Conservation (phyloP, 2,329 filamentous ascomycete species). For the Harringtonia aguacate region DNA sequence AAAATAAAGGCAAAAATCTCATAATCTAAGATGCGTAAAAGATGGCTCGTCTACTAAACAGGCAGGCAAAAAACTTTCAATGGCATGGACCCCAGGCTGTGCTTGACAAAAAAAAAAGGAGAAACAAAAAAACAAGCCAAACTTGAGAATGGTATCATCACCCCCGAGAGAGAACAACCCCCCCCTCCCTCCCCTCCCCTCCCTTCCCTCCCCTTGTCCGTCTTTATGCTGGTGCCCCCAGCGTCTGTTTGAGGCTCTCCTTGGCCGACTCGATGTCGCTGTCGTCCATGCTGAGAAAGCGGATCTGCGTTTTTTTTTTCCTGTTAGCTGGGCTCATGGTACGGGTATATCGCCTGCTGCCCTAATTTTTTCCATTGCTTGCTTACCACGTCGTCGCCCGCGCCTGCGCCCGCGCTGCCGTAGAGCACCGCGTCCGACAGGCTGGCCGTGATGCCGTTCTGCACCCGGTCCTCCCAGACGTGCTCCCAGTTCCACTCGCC, state of each 20-base stretch:
- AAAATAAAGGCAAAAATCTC: too few species aligned
- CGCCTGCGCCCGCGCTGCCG: slow-evolving; percentile 41
- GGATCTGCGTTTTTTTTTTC: too few species aligned
- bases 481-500: slow-evolving; percentile 97
- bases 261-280: slow-evolving; percentile 46
- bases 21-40: too few species aligned
- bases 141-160: not conserved
- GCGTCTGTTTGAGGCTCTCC: slow-evolving; percentile 44
- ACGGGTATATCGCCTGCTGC: too few species aligned
- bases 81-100: not conserved
- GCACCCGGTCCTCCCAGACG: slow-evolving; percentile 86
- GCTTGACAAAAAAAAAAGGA: not conserved
- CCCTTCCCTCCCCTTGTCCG: not conserved
- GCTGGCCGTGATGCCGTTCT: slow-evolving; percentile 65
- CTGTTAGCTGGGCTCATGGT: not conserved
- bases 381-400: slow-evolving; percentile 60
- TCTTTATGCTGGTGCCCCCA: slow-evolving; percentile 18
- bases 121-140: not conserved
- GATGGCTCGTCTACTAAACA: too few species aligned
- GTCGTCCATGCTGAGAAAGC: slow-evolving; percentile 55
- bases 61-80: too few species aligned
- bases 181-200: not conserved
- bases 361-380: too few species aligned
- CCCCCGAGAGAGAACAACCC: too few species aligned
- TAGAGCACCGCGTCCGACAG: slow-evolving; percentile 71